Base-by-base conservation (phyloP, 2,329 filamentous ascomycete species). In the Cordyceps fumosorosea region DNA sequence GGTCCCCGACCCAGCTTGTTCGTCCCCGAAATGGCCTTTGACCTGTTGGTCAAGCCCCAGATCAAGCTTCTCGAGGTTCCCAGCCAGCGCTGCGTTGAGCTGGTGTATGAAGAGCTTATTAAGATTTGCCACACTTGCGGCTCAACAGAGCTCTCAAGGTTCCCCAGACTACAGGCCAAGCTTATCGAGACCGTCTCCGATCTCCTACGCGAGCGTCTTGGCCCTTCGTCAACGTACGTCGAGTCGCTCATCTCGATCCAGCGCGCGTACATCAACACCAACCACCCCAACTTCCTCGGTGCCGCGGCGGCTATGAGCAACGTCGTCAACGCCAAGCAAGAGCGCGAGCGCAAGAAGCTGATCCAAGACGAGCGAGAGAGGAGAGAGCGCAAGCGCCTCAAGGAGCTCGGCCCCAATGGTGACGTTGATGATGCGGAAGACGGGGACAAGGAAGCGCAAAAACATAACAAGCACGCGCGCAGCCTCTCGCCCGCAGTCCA, bases 51-150 rank as follows among this genome's bases (percentile, higher is more conserved):
- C 52, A 99, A 99, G 77, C 95, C 95, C 32, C 95, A 99, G 75
- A 99, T 99, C 76, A 98, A 98, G 78, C 83, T 99, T 59, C 81
- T 99, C 32, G 95, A 99, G 74, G 87, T 95, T 29, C 95, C 95
- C 11, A 96, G 91, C 72, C 95, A 99, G 73, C 88, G 95, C 69
- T 99, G 95, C 71, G 95, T 99, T 56, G 95, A 99, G 76, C 84
- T 99, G 60, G 95, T 99, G 3, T 99, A 99, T 74, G 95, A 99
- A 74, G 95, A 99, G 75, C 83, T 99, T 51, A 99, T 99, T 79
- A 99, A 99, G 78, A 98, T 99, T 68, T 97, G 95, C 77, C 95
- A 99, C 74, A 99, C 95, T 1, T 99, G 95, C 76, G 95, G 95
- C 65, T 97, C 92, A 2, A 96, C 90, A 18, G 95, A 99, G 75